phyloP scores from a whole-genome alignment of 2,329 filamentous ascomycete genomes.

The Didymella exigua region DNA sequence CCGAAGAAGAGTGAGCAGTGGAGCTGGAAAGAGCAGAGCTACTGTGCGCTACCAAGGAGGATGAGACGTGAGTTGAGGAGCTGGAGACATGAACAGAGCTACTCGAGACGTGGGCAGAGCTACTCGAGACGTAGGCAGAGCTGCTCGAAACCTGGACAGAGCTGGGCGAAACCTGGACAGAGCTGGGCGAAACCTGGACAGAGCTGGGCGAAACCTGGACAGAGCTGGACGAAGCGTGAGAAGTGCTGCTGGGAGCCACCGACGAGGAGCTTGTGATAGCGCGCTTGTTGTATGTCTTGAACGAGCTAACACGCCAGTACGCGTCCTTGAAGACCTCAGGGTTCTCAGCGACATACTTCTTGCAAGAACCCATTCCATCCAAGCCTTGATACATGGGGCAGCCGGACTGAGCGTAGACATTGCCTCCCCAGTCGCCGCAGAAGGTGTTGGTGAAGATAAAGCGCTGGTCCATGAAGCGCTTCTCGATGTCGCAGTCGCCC shows the following conservation, averaged over 20 bases:
- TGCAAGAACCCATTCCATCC: conserved; percentile 56
- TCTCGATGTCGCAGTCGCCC: conserved; percentile 73
- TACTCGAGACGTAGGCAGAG: background rate
- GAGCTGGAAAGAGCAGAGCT: conserved; percentile 4
- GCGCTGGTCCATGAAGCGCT: conserved; percentile 71
- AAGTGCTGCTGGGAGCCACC: conserved; percentile 10
- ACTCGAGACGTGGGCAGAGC: conserved; percentile 1
- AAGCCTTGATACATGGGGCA: conserved; percentile 53
- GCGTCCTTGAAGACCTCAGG: conserved; percentile 70
- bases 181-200: background rate
- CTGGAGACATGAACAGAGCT: conserved; percentile 1
- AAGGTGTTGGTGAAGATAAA: conserved; percentile 85
- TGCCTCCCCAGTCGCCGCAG: conserved; percentile 84
- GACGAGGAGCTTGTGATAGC: conserved; percentile 21
- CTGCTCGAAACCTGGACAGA: background rate
- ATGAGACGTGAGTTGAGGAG: background rate
- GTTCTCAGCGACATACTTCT: conserved; percentile 72
- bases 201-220: background rate
- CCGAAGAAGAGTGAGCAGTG: conserved; percentile 1
- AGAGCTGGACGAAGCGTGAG: conserved; percentile 13
- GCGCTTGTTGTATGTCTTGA: conserved; percentile 32
- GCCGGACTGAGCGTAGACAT: conserved; percentile 64
- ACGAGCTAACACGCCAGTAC: conserved; percentile 69
- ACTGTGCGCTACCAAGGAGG: conserved; percentile 1
- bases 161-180: background rate